Conservation (phyloP, 192 early-diverging fungal species). For the Radiomyces spectabilis region DNA sequence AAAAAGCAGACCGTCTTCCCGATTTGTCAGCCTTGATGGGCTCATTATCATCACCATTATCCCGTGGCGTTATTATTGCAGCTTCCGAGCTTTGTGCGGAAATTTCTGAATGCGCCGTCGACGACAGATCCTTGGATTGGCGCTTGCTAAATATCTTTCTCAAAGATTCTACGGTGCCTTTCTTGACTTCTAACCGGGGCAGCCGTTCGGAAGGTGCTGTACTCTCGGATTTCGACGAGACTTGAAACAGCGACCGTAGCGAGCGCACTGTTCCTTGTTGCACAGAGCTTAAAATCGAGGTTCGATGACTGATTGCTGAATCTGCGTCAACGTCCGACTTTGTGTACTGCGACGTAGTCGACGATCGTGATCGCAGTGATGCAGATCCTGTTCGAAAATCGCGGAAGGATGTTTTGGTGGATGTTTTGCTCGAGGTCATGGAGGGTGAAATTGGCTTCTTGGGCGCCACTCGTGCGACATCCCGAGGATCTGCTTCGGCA, state of each 20-base stretch:
- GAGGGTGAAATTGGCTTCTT: not conserved
- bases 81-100: not conserved
- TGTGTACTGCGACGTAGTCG: not conserved
- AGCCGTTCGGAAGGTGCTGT: slow-evolving; percentile 1
- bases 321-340: not conserved
- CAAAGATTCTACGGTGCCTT: slow-evolving; percentile 11
- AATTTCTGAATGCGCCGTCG: not conserved
- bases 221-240: not conserved
- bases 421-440: not conserved
- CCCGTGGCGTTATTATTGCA: too few relatives aligned
- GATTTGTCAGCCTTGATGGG: not conserved
- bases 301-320: not conserved
- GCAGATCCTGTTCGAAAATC: not conserved
- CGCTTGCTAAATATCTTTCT: slow-evolving; percentile 6
- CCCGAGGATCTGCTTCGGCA: slow-evolving; percentile 22
- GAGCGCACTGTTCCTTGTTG: slow-evolving; percentile 19
- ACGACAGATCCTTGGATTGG: not conserved
- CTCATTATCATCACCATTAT: not conserved
- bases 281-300: slow-evolving; percentile 12
- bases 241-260: slow-evolving; percentile 18
- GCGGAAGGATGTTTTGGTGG: not conserved
- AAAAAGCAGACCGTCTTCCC: not conserved
- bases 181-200: slow-evolving; percentile 2
- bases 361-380: not conserved
- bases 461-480: slow-evolving; percentile 13